Conservation (phyloP, 2,329 filamentous ascomycete species). For the Ceratocystis eucalypticola region DNA sequence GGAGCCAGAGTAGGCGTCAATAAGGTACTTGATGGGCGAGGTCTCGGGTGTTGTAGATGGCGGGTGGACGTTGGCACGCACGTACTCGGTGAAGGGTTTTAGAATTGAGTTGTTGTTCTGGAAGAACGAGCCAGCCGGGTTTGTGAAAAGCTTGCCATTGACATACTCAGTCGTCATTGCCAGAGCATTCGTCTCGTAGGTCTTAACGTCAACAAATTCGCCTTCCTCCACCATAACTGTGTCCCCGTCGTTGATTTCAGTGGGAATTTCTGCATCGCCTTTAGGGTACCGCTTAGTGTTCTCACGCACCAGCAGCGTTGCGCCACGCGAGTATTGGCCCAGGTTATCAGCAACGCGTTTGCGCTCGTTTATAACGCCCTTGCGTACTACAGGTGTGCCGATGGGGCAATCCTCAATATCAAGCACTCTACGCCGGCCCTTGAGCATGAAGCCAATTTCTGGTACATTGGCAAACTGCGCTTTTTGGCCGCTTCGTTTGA, state of each 20-base stretch:
- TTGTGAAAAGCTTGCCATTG: constrained; percentile 70
- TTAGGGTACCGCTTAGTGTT: constrained; percentile 57
- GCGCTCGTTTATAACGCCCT: constrained; percentile 69
- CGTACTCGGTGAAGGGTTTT: constrained; percentile 70
- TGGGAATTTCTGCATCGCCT: constrained; percentile 24
- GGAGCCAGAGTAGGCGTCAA: constrained; percentile 94
- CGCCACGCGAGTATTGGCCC: constrained; percentile 60
- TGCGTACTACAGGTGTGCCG: constrained; percentile 70
- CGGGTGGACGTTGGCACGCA: constrained; percentile 64
- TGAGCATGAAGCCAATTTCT: constrained; percentile 78
- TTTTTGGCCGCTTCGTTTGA: constrained; percentile 36
- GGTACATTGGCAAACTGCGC: constrained; percentile 49
- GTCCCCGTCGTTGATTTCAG: constrained; percentile 25
- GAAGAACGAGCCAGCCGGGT: constrained; percentile 90
- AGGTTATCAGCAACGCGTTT: constrained; percentile 58
- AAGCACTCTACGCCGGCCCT: constrained; percentile 64
- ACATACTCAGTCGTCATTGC: constrained; percentile 78
- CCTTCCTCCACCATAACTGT: constrained; percentile 38
- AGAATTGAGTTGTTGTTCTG: constrained; percentile 99
- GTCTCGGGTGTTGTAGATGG: constrained; percentile 25
- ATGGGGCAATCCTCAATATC: constrained; percentile 98
- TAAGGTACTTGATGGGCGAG: constrained; percentile 61
- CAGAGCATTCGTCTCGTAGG: constrained; percentile 77
- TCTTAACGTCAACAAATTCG: constrained; percentile 57
- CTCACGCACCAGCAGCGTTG: constrained; percentile 80